A percentile compares a stretch with the other conserved stretches of the same genome.
phyloP scores from a whole-genome alignment of 345 rosid genomes.

The Cardiospermum halicacabum region DNA sequence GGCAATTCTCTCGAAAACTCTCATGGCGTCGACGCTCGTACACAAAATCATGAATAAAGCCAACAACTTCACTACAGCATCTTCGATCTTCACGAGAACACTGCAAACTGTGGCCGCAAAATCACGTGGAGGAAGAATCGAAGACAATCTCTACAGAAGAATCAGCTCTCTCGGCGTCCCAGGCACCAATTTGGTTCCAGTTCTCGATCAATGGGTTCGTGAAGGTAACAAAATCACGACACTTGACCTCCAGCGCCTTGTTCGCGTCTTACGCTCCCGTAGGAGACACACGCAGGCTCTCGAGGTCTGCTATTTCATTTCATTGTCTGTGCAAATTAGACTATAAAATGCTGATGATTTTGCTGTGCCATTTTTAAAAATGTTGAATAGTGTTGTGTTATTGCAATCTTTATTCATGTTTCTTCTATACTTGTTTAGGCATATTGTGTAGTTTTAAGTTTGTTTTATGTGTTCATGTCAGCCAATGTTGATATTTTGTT shows the following conservation, averaged over 20 bases:
- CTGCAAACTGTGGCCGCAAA: background rate
- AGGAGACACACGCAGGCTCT: slow-evolving; percentile 35
- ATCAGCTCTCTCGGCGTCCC: slow-evolving; percentile 35
- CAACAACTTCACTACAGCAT: slow-evolving; percentile 8
- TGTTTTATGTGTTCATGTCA: background rate
- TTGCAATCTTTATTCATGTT: too few species aligned
- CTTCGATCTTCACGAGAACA: slow-evolving; percentile 4
- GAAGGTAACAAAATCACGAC: slow-evolving; percentile 18
- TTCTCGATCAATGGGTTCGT: slow-evolving; percentile 37
- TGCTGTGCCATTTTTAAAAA: background rate
- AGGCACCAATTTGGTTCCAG: slow-evolving; percentile 22
- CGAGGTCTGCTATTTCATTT: slow-evolving; percentile 19
- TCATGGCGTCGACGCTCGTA: slow-evolving; percentile 20
- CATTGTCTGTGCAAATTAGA: background rate
- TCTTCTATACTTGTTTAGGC: background rate
- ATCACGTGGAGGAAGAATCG: background rate
- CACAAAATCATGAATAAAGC: slow-evolving; percentile 10
- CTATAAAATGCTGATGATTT: background rate
- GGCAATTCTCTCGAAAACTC: background rate
- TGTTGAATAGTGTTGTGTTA: too few species aligned
- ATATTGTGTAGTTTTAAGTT: background rate
- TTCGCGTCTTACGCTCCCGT: slow-evolving; percentile 31
- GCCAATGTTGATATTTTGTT: too few species aligned
- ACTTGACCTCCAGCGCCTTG: slow-evolving; percentile 20
- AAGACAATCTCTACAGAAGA: slow-evolving; percentile 25